phyloP scores from a whole-genome alignment of 768 basidiomycete species.

The Baorangia bicolor region DNA sequence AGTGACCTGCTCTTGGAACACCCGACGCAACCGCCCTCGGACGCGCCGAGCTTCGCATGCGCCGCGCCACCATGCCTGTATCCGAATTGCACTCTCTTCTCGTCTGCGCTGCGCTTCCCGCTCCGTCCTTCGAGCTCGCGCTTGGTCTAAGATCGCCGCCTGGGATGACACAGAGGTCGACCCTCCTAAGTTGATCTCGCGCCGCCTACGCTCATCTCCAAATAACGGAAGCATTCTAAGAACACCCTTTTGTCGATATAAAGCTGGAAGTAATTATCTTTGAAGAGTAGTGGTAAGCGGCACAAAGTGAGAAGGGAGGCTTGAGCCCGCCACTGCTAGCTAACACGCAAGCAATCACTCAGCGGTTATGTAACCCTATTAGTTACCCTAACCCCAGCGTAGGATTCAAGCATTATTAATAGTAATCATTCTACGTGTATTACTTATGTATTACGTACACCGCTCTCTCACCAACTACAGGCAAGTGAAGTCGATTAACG shows the following conservation, averaged over 20 bases:
- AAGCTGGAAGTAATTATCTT: not conserved
- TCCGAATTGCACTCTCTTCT: slow-evolving; percentile 54
- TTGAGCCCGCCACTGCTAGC: not conserved
- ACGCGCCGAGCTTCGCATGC: slow-evolving; percentile 39
- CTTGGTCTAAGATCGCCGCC: slow-evolving; percentile 58
- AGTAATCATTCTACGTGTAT: too few relatives aligned
- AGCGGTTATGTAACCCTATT: not conserved
- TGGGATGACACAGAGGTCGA: slow-evolving; percentile 49
- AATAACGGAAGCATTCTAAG: slow-evolving; percentile 44
- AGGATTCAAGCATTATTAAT: not conserved
- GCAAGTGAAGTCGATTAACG: too few relatives aligned
- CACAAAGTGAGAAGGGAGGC: not conserved
- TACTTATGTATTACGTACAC: too few relatives aligned
- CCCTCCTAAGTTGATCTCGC: slow-evolving; percentile 79
- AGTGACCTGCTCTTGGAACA: slow-evolving; percentile 53
- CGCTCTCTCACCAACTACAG: too few relatives aligned
- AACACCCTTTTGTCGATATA: not conserved
- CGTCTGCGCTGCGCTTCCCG: slow-evolving; percentile 53
- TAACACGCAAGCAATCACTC: not conserved
- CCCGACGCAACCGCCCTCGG: slow-evolving; percentile 43
- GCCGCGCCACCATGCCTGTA: slow-evolving; percentile 76
- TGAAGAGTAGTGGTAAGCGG: not conserved
- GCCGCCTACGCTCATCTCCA: slow-evolving; percentile 49
- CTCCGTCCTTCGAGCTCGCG: slow-evolving; percentile 58
- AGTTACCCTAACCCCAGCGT: not conserved